phyloP scores from a whole-genome alignment of 139 green algal species.

The Chlamydomonas sp. region DNA sequence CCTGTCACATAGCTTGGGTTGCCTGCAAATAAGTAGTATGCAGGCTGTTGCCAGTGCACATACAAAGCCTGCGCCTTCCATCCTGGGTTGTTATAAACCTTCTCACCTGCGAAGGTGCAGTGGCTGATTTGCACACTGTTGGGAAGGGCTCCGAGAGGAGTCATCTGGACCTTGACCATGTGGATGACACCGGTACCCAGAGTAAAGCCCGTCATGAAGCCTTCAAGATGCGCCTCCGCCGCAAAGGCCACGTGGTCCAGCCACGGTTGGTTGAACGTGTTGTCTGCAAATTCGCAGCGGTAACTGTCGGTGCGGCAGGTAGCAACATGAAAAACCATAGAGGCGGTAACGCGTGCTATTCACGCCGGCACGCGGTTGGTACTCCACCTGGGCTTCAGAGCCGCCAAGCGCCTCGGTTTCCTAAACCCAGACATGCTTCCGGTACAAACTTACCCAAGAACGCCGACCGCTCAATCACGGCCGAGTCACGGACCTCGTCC shows the following conservation, averaged over 20 bases:
- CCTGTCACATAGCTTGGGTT: not conserved
- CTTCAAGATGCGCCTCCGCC: not conserved
- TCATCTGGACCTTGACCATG: conserved; percentile 19
- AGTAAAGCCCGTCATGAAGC: not conserved
- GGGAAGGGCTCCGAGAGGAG: not conserved
- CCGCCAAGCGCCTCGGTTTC: too few relatives aligned
- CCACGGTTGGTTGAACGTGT: not conserved
- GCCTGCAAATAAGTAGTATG: not conserved
- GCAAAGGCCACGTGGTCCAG: not conserved
- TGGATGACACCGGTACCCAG: not conserved
- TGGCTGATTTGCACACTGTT: not conserved
- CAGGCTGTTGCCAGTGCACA: not conserved
- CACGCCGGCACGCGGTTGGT: not conserved
- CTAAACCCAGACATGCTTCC: not conserved
- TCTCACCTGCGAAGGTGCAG: conserved; percentile 8
- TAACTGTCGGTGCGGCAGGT: too few relatives aligned
- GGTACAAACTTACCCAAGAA: not conserved
- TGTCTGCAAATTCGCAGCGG: too few relatives aligned
- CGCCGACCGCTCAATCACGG: not conserved
- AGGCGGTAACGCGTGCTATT: too few relatives aligned
- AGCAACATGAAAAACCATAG: too few relatives aligned
- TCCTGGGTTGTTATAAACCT: too few relatives aligned
- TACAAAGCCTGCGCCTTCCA: too few relatives aligned
- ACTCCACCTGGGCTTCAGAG: too few relatives aligned
- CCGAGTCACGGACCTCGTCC: conserved; percentile 11